Percentiles rank a stretch among this genome's conserved stretches.
Conservation (phyloP, 805 yeast genomes). For the Candida parachauliodes region DNA sequence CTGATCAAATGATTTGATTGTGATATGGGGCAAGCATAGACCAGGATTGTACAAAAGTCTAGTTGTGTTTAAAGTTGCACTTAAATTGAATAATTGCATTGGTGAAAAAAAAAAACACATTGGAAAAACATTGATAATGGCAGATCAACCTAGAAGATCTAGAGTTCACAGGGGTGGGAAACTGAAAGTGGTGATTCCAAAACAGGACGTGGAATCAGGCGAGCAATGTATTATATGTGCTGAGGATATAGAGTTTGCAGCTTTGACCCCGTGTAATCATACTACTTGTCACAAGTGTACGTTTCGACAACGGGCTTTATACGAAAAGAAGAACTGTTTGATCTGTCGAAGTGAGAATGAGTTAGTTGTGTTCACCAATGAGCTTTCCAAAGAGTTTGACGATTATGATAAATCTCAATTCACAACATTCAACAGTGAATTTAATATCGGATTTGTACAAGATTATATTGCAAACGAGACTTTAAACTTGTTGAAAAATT, state of each 20-base stretch:
- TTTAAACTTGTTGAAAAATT: constrained; percentile 46
- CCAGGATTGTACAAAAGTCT: constrained; percentile 59
- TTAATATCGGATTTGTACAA: constrained; percentile 60
- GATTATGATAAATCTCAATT: constrained; percentile 33
- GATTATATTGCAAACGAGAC: constrained; percentile 46
- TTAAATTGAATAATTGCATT: constrained; percentile 51
- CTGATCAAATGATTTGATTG: constrained; percentile 54
- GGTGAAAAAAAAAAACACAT: neutral
- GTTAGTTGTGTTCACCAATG: constrained; percentile 55
- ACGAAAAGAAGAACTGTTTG: constrained; percentile 69
- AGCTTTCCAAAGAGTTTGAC: constrained; percentile 30
- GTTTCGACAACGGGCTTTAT: constrained; percentile 77
- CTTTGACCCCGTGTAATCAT: constrained; percentile 82
- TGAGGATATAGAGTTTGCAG: constrained; percentile 56
- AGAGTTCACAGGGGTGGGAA: constrained; percentile 10
- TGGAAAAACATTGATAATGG: neutral
- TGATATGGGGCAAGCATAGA: constrained; percentile 64
- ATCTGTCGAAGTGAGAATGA: constrained; percentile 77
- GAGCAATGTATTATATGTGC: constrained; percentile 82
- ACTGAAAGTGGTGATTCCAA: constrained; percentile 8
- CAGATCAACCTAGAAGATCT: constrained; percentile 4
- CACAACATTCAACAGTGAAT: constrained; percentile 37
- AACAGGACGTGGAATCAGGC: constrained; percentile 24
- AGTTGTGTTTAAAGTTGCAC: constrained; percentile 71
- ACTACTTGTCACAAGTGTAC: constrained; percentile 79